phyloP scores from a whole-genome alignment of 495 filamentous ascomycete genomes.

The Penicillium daleae region DNA sequence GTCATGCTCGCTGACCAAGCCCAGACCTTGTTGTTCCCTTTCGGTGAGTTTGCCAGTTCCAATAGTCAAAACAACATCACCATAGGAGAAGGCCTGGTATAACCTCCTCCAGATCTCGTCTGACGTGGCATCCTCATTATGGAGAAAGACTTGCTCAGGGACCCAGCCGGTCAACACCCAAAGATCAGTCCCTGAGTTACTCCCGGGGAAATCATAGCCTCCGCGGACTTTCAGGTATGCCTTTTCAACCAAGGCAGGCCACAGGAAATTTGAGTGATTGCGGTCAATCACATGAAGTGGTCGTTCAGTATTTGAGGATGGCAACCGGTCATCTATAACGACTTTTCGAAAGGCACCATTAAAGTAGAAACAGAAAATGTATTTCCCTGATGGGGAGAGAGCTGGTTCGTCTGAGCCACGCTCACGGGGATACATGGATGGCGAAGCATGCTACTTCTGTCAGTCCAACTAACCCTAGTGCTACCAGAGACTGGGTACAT shows the following conservation, averaged over 20 bases:
- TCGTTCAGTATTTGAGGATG: slow-evolving; percentile 70
- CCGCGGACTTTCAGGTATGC: slow-evolving; percentile 96
- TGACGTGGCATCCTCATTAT: slow-evolving; percentile 76
- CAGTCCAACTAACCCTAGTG: slow-evolving; percentile 13
- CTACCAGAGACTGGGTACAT: slow-evolving; percentile 10
- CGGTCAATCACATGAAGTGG: slow-evolving; percentile 88
- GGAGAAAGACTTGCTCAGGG: slow-evolving; percentile 91
- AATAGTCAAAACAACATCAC: slow-evolving; percentile 85
- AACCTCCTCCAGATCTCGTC: slow-evolving; percentile 79
- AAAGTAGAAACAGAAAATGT: slow-evolving; percentile 89
- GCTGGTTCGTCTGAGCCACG: slow-evolving; percentile 53
- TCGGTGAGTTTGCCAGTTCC: slow-evolving; percentile 81
- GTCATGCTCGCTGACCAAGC: slow-evolving; percentile 86
- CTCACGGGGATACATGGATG: slow-evolving; percentile 75
- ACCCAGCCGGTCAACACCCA: slow-evolving; percentile 94
- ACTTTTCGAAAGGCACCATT: slow-evolving; percentile 92
- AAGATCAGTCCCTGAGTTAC: slow-evolving; percentile 93
- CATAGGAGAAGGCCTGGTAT: slow-evolving; percentile 69
- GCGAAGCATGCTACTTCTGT: slow-evolving; percentile 63
- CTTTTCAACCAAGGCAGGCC: slow-evolving; percentile 96
- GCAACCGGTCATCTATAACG: slow-evolving; percentile 88
- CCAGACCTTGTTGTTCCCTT: slow-evolving; percentile 76
- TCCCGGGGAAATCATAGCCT: slow-evolving; percentile 98
- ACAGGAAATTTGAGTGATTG: slow-evolving; percentile 73
- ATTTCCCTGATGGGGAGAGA: slow-evolving; percentile 79